Evolutionary conservation across 2,329 filamentous ascomycete species (phyloP), one percentile per base, ranked within the genome.

Genomic region (Alternaria conjuncta): DNA sequence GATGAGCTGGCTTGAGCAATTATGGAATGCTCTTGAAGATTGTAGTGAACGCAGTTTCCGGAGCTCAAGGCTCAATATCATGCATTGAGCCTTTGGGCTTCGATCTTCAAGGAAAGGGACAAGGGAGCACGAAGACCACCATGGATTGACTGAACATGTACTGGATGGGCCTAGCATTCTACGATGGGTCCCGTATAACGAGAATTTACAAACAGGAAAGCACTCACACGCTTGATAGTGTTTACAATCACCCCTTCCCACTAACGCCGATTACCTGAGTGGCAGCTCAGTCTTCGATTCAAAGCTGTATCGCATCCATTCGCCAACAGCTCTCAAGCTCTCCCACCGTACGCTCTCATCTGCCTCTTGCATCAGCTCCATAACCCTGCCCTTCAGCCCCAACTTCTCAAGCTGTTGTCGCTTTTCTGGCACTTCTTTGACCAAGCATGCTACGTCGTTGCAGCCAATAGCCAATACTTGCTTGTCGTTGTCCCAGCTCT

Each of bases 331-430:
- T 74, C 91, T 89, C 82, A 97, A 82, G 80, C 92, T 96, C 84
- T 97, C 94, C 93, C 94, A 97, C 76, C 94, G 86, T 50, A 97
- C 93, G 63, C 89, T 90, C 83, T 97, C 94, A 74, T 97, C 93
- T 62, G 89, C 86, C 76, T 96, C 93, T 74, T 89, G 90, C 94
- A 97, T 97, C 75, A 97, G 85, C 82, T 94, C 92, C 94, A 97
- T 97, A 64, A 97, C 90, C 70, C 93, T 87, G 18, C 88, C 88
- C 87, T 97, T 97, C 67, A 97, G 81, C 0, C 93, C 93, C 46
- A 94, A 81, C 82, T 90, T 94, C 83, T 97, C 94, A 71, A 97
- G 85, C 78, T 91, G 88, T 62, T 86, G 84, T 75, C 94, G 86
- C 83, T 90, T 92, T 83, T 97, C 94, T 0, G 94, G 94, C 58